Evolutionary conservation across 2,329 filamentous ascomycete species (phyloP).

Genomic region (Fusarium sp.): DNA sequence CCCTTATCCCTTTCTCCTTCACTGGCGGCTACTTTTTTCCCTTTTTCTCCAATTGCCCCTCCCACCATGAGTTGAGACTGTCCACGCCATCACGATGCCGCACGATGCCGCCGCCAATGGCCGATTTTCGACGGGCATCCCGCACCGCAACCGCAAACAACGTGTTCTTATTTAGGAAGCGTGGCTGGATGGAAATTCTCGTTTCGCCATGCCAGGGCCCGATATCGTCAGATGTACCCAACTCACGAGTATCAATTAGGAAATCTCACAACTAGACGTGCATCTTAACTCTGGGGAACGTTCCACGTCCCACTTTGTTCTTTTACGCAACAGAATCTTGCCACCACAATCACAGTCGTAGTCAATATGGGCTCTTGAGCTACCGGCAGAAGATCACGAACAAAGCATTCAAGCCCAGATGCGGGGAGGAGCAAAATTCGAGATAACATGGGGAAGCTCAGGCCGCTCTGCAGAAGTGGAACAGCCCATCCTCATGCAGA

Average conservation of each 20-base stretch:
- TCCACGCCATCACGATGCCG: slow-evolving; percentile 17
- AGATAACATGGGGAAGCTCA: slow-evolving; percentile 31
- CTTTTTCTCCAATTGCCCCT: slow-evolving; percentile 31
- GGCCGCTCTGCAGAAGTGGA: slow-evolving; percentile 14
- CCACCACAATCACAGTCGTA: neutral
- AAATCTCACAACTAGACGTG: slow-evolving; percentile 18
- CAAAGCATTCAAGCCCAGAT: slow-evolving; percentile 24
- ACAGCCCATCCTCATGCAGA: slow-evolving; percentile 37
- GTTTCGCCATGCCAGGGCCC: slow-evolving; percentile 11
- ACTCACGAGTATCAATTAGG: slow-evolving; percentile 8
- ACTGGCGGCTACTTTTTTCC: neutral
- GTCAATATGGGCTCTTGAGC: slow-evolving; percentile 1
- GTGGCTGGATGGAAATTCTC: slow-evolving; percentile 19
- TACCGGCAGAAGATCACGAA: slow-evolving; percentile 14
- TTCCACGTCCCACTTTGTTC: slow-evolving; percentile 16
- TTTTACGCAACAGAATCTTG: neutral
- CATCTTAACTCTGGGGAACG: slow-evolving; percentile 15
- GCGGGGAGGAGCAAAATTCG: slow-evolving; percentile 23
- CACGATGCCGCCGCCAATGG: slow-evolving; percentile 20
- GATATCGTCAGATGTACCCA: slow-evolving; percentile 13
- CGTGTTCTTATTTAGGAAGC: slow-evolving; percentile 26
- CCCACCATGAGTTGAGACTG: slow-evolving; percentile 27
- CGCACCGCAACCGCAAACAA: slow-evolving; percentile 11
- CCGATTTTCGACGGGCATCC: slow-evolving; percentile 15
- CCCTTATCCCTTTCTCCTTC: slow-evolving; percentile 7